A percentile compares a stretch with the other conserved stretches of the same genome.
Conservation (phyloP, 257 asterid species). For the Solanum gracilifrons region DNA sequence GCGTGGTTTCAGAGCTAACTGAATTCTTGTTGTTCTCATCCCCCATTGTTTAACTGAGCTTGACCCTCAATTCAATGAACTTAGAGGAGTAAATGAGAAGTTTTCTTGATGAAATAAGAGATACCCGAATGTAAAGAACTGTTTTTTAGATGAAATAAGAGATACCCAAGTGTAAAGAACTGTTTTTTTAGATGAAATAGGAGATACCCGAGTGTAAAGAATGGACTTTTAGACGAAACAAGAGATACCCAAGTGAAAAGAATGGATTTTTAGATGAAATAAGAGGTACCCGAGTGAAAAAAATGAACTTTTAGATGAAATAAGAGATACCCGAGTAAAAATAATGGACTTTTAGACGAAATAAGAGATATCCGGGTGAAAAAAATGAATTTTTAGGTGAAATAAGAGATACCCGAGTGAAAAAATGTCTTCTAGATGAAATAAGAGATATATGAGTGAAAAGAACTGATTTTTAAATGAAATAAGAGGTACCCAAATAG, state of each 20-base stretch:
- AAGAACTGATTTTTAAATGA: no score
- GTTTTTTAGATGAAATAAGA: not conserved
- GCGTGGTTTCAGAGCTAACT: not conserved
- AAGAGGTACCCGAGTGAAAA: not conserved
- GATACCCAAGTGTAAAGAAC: not conserved
- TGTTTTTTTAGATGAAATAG: not conserved
- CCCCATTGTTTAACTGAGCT: slow-evolving; percentile 1
- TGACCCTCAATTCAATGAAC: not conserved
- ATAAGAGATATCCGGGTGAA: not conserved
- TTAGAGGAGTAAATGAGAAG: not conserved
- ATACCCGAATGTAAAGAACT: not conserved
- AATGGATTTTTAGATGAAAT: not conserved
- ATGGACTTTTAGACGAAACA: not conserved
- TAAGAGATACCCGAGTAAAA: not conserved
- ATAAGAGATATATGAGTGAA: no score
- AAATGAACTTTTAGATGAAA: not conserved
- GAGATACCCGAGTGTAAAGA: not conserved
- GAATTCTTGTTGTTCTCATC: not conserved
- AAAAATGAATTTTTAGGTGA: not conserved
- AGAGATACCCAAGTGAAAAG: not conserved
- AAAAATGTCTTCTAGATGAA: no score
- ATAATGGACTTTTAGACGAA: not conserved
- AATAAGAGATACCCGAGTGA: not conserved
- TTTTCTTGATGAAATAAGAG: not conserved
- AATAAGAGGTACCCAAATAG: no score